Evolutionary conservation across 768 basidiomycete genomes (phyloP), one percentile per base, ranked within the genome.

Genomic region (Aureoboletus auriporus): DNA sequence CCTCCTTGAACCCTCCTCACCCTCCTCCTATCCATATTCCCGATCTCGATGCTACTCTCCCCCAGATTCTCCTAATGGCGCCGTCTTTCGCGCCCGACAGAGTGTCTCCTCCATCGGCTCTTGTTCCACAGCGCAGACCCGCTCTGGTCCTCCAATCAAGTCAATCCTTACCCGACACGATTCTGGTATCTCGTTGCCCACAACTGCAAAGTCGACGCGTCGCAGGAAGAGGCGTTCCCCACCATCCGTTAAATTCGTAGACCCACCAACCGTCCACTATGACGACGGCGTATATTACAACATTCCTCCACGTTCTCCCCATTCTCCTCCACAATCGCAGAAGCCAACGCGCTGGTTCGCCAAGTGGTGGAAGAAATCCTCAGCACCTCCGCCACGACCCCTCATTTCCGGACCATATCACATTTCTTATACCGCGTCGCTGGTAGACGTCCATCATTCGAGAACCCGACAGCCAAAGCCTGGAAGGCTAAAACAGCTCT

Each of bases 201-300:
- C 61, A 14, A 64, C 64, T 29, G 60, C 71, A 23, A 54, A 49
- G 35, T 55, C 54, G 23, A 42, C 51, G 11, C 53, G 61, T 30
- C 55, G 66, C 14, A 59, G 52, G 50, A 70, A 58, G 53, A 69
- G 41, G 27, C 68, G 65, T n/a, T 61, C 65, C 7, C 55, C 69
- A 10, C 59, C 68, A 45, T 84, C 81, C 30, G 86, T 88, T 42
- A 88, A 84, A 55, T 88, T 87, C 52, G 80, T 81, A 27, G 83
- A 84, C 49, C 70, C 72, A 45, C 84, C 84, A 13, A 83, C 75
- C 3, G 71, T 85, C 8, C 76, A 83, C 58, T 82, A 82, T 47
- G 52, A 54, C 7, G 34, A 60, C 31, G 49, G 37, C 23, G 14
- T 52, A 9, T 57, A 57, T 48, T 30, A 34, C 16, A 45, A 53